phyloP scores from a whole-genome alignment of 768 basidiomycete species.

The Candolleomyces eurysporus region DNA sequence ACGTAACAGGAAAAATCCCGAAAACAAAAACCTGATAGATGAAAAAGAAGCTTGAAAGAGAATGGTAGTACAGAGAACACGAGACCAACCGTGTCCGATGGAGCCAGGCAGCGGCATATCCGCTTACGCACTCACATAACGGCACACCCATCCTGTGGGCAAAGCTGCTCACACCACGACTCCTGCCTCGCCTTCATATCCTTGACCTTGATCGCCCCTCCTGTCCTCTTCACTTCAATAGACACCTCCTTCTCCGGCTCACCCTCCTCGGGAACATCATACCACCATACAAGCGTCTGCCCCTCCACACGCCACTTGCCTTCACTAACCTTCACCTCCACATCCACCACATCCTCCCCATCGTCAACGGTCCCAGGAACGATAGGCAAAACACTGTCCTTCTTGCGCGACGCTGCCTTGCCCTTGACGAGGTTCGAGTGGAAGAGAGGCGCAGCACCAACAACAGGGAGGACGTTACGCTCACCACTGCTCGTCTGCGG shows the following conservation, averaged over 20 bases:
- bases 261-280: slow-evolving; percentile 35
- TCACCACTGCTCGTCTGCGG: neutral
- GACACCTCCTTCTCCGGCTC: slow-evolving; percentile 30
- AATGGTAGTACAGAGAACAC: too few relatives aligned
- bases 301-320: slow-evolving; percentile 46
- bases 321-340: slow-evolving; percentile 43
- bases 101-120: too few relatives aligned
- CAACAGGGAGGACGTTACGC: slow-evolving; percentile 6
- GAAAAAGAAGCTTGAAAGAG: too few relatives aligned
- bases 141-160: slow-evolving; percentile 5
- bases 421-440: neutral
- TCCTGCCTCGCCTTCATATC: slow-evolving; percentile 14
- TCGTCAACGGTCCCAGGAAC: slow-evolving; percentile 16
- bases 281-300: slow-evolving; percentile 55
- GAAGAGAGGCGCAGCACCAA: slow-evolving; percentile 8
- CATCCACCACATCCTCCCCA: slow-evolving; percentile 30
- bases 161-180: slow-evolving; percentile 11
- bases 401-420: neutral
- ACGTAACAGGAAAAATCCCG: too few relatives aligned
- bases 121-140: slow-evolving; percentile 7
- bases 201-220: slow-evolving; percentile 23
- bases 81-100: too few relatives aligned
- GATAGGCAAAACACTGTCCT: slow-evolving; percentile 1
- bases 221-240: slow-evolving; percentile 28
- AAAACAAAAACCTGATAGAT: too few relatives aligned